A percentile compares a stretch with the other conserved stretches of the same genome.
phyloP scores from a whole-genome alignment of 2,329 filamentous ascomycete genomes.

The Pseudonectria buxi region DNA sequence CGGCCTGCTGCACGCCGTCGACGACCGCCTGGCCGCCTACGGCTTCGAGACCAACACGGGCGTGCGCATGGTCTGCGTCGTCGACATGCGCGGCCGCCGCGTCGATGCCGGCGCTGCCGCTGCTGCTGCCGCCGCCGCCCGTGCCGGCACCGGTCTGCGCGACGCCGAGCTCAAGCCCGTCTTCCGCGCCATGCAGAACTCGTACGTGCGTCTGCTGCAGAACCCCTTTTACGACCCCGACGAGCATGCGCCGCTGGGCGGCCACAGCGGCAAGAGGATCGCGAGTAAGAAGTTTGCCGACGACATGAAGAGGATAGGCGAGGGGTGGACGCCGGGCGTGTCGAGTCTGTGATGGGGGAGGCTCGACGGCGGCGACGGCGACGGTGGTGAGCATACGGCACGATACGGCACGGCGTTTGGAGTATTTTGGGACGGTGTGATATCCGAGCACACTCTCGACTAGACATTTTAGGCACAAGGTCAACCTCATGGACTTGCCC shows the following conservation, averaged over 20 bases:
- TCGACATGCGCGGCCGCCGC: constrained; percentile 77
- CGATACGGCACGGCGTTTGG: constrained; percentile 22
- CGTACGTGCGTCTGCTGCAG: constrained; percentile 80
- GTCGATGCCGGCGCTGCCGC: constrained; percentile 26
- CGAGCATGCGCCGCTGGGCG: constrained; percentile 59
- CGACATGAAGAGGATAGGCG: constrained; percentile 81
- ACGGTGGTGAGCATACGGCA: constrained; percentile 11
- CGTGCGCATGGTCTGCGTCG: constrained; percentile 80
- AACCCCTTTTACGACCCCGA: constrained; percentile 95
- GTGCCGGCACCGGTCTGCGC: constrained; percentile 58
- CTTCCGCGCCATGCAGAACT: constrained; percentile 86
- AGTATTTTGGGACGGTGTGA: constrained; percentile 17
- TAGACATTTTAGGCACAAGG: too few relatives aligned
- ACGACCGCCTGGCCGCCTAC: constrained; percentile 89
- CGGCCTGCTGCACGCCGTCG: constrained; percentile 84
- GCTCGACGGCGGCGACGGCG: neutral
- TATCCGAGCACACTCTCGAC: constrained; percentile 11
- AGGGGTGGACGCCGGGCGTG: constrained; percentile 73
- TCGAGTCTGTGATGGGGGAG: constrained; percentile 44
- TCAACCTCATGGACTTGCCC: neutral
- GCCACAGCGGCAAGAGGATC: constrained; percentile 60
- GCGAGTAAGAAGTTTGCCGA: constrained; percentile 72
- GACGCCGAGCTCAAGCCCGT: constrained; percentile 87
- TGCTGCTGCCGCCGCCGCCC: constrained; percentile 14
- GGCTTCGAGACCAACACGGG: constrained; percentile 96